phyloP scores from a whole-genome alignment of 1,139 yeast species.

The Candida sojae region DNA sequence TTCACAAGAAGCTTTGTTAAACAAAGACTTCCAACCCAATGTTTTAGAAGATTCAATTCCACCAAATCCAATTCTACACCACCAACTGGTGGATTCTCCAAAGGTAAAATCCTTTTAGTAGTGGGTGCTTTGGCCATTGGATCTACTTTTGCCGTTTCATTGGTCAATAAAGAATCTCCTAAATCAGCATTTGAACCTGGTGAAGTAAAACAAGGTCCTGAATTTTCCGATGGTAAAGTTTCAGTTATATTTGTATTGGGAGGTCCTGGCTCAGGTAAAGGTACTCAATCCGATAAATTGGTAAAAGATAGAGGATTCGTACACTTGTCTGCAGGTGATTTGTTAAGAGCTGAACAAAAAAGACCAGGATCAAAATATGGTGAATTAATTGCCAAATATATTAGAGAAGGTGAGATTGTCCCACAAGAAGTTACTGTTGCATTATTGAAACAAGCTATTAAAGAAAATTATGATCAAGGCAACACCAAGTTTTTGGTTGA shows the following conservation, averaged over 20 bases:
- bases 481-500: conserved; percentile 71
- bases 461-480: conserved; percentile 53
- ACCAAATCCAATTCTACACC: conserved; percentile 19
- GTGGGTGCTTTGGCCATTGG: conserved; percentile 47
- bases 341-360: conserved; percentile 86
- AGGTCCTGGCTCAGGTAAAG: conserved; percentile 94
- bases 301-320: conserved; percentile 80
- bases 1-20: conserved; percentile 6
- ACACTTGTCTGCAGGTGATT: conserved; percentile 93
- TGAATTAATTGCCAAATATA: conserved; percentile 77
- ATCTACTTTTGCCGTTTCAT: conserved; percentile 46
- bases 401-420: conserved; percentile 86
- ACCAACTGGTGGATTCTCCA: conserved; percentile 14
- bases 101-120: conserved; percentile 28
- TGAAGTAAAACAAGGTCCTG: conserved; percentile 23
- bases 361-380: conserved; percentile 86
- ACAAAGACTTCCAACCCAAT: conserved; percentile 6
- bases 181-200: conserved; percentile 51
- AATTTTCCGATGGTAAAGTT: conserved; percentile 63
- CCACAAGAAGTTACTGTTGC: conserved; percentile 96
- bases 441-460: conserved; percentile 76
- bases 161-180: conserved; percentile 48
- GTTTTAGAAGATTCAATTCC: conserved; percentile 19
- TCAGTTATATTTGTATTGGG: conserved; percentile 88
- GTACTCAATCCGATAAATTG: conserved; percentile 89